A percentile compares a stretch with the other conserved stretches of the same genome.
Evolutionary conservation across 2,329 filamentous ascomycete species (phyloP).

Genomic region (Diplodia intermedia): DNA sequence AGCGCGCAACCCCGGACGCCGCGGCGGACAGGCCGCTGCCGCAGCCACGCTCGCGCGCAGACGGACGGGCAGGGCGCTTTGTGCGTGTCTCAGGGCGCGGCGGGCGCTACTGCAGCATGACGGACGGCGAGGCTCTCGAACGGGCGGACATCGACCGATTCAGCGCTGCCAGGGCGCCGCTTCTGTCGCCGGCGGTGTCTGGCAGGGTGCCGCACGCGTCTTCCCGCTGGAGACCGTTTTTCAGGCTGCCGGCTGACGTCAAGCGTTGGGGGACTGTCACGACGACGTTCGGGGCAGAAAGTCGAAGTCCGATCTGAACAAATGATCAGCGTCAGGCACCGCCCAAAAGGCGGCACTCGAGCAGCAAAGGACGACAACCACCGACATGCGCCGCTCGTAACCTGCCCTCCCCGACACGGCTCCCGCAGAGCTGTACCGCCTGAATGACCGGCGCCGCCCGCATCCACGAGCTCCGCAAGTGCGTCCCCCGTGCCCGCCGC

Average conservation of each 20-base stretch:
- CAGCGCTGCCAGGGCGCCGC: conserved; percentile 5
- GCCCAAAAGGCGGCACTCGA: conserved; percentile 26
- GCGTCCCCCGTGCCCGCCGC: conserved; percentile 9
- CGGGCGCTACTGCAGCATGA: conserved; percentile 24
- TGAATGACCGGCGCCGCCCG: conserved; percentile 30
- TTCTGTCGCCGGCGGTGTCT: conserved; percentile 22
- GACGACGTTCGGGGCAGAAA: conserved; percentile 23
- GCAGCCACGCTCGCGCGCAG: background rate
- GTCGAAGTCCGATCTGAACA: conserved; percentile 25
- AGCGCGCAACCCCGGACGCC: background rate
- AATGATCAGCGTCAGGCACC: conserved; percentile 31
- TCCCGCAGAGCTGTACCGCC: conserved; percentile 31
- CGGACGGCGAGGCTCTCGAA: conserved; percentile 12
- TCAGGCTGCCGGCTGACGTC: conserved; percentile 32
- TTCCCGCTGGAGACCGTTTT: conserved; percentile 29
- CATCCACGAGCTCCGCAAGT: conserved; percentile 33
- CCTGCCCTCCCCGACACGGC: conserved; percentile 26
- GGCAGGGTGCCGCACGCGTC: conserved; percentile 29
- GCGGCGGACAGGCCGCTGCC: background rate
- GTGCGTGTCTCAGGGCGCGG: conserved; percentile 4
- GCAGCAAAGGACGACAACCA: conserved; percentile 26
- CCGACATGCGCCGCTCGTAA: conserved; percentile 29
- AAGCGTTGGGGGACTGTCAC: conserved; percentile 27
- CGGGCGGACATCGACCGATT: conserved; percentile 25
- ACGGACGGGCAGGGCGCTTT: background rate